A percentile compares a stretch with the other conserved stretches of the same genome.
These are phyloP conservation scores for Thermochaetoides thermophila DNA, from an alignment of 495 filamentous ascomycete species.

Conservation along the genomic window DNA sequence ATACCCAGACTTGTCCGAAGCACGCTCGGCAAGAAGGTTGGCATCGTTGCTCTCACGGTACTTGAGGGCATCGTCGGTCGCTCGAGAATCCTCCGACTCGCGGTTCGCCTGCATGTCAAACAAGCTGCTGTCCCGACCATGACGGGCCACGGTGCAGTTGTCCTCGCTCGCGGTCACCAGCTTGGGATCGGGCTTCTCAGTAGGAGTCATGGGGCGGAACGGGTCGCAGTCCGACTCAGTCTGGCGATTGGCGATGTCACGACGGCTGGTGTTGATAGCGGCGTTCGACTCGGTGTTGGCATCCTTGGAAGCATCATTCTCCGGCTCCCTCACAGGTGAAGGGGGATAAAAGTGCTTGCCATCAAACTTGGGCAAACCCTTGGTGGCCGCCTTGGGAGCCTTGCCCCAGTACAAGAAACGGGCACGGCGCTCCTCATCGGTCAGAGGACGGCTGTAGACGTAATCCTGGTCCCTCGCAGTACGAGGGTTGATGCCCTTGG, in stretches of 20 bases:
- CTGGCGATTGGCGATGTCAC: slow-evolving; percentile 8
- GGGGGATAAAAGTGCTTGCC: slow-evolving; percentile 42
- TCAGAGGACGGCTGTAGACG: slow-evolving; percentile 31
- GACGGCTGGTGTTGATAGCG: slow-evolving; percentile 2
- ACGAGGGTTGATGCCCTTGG: slow-evolving; percentile 21
- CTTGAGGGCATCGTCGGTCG: slow-evolving; percentile 1
- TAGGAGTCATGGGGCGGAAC: slow-evolving; percentile 20
- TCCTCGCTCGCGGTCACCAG: slow-evolving; percentile 9
- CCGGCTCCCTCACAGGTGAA: slow-evolving; percentile 28
- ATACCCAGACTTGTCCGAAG: slow-evolving; percentile 14
- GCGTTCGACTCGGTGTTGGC: slow-evolving; percentile 1
- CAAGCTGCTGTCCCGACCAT: slow-evolving; percentile 5
- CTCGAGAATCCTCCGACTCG: slow-evolving; percentile 6
- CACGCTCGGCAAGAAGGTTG: slow-evolving; percentile 9
- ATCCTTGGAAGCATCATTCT: not conserved
- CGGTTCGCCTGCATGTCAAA: slow-evolving; percentile 13
- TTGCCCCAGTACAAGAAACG: slow-evolving; percentile 37
- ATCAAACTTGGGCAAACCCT: slow-evolving; percentile 40
- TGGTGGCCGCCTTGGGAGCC: slow-evolving; percentile 22
- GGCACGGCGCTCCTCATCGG: slow-evolving; percentile 33
- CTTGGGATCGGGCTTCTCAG: slow-evolving; percentile 12
- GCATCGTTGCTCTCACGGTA: slow-evolving; percentile 10
- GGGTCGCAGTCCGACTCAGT: slow-evolving; percentile 23
- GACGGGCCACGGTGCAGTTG: slow-evolving; percentile 6
- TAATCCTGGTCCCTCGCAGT: slow-evolving; percentile 24